Base-by-base conservation (phyloP, 2,329 filamentous ascomycete genomes). In the Emergomyces orientalis region DNA sequence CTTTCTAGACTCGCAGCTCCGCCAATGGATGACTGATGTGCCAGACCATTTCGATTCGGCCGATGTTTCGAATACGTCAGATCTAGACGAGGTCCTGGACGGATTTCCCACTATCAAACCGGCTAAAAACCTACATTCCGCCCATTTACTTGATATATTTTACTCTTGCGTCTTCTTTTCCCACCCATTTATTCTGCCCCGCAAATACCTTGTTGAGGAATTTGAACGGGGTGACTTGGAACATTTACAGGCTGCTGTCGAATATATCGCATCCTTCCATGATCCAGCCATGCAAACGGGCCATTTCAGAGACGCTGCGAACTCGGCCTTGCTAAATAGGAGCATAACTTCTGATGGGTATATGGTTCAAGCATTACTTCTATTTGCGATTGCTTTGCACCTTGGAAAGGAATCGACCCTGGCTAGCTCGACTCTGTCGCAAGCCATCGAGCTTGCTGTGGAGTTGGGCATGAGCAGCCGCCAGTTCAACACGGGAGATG, bases 131-230 rank as follows among this genome's bases (percentile, higher is more conserved):
- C 3, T 25, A 9, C 60, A 62, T 43, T 62, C 51, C 27, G 47
- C 34, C 11, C 60, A 62, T 55, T 30, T 62, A 32, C 52, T 62
- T 37, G 49, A 62, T 56, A 30, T 62, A 55, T 62, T 62, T 30
- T 62, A 62, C 51, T 55, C 60, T 56, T 27, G 27, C 6, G 49
- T 62, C 17, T 62, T 55, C 49, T 45, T 55, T 25, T 39, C 60
- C 22, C 60, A 62, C 22, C 60, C 60, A 22, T 62, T 62, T 27
- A 45, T 62, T 43, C 51, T 62, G 6, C 60, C 60, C 9, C 60
- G 60, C 22, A 45, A 56, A 56, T 56, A 57, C 25, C 60, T 62
- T 39, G 49, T 56, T n/a, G 60, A 62, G 25, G 41, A 55, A 49
- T 25, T 62, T 9, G 47, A 49, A 22, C 34, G 39, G 39, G 51